phyloP scores from a whole-genome alignment of 1,284 basidiomycete species.

The Cryptococcus neoformans region DNA sequence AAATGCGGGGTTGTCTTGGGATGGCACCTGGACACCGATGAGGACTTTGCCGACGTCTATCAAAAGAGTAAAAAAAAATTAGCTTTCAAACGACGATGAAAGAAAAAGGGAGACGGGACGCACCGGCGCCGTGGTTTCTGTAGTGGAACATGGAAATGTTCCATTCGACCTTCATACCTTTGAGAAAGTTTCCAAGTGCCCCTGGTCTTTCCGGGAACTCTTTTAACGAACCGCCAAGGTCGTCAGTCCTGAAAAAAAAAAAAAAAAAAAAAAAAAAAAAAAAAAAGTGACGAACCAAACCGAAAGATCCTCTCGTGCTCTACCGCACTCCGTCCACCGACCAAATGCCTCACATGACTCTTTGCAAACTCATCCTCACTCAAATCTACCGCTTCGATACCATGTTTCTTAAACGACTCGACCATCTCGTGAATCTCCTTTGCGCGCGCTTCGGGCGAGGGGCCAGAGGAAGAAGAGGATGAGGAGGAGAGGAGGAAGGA shows the following conservation, averaged over 20 bases:
- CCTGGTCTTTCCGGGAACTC: constrained; percentile 96
- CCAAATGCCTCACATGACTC: constrained; percentile 88
- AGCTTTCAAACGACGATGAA: no score
- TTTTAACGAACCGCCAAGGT: constrained; percentile 39
- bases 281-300: constrained; percentile 58
- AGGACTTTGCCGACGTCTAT: constrained; percentile 86
- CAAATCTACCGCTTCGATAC: constrained; percentile 84
- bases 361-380: constrained; percentile 96
- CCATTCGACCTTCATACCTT: constrained; percentile 78
- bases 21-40: constrained; percentile 89
- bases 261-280: not conserved
- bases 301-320: constrained; percentile 85
- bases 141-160: constrained; percentile 98
- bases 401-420: constrained; percentile 59
- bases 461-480: constrained; percentile 30
- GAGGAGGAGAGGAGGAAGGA: constrained; percentile 78
- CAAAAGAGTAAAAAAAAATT: no score
- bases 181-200: constrained; percentile 84
- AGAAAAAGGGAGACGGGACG: constrained; percentile 52
- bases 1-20: constrained; percentile 62
- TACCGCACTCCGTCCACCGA: constrained; percentile 77
- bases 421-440: constrained; percentile 70
- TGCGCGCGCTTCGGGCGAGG: constrained; percentile 54
- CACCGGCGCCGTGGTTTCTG: constrained; percentile 92
- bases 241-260: no score